Percentiles rank a stretch among this genome's conserved stretches.
Evolutionary conservation across 805 yeast genomes (phyloP).

Genomic region (Priceomyces haplophilus): DNA sequence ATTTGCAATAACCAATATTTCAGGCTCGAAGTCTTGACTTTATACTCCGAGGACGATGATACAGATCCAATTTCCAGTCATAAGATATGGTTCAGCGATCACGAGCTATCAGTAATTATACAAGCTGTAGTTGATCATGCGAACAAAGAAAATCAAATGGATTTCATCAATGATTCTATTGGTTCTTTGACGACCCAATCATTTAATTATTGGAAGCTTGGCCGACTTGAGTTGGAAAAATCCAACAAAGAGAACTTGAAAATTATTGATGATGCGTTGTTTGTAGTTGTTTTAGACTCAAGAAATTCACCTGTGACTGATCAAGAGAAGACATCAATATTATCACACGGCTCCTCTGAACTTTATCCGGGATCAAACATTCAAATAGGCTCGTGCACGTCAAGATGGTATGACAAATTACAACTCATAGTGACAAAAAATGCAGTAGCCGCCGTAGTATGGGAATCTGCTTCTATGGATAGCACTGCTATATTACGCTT

Average conservation of each 20-base stretch:
- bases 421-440: slow-evolving; percentile 53
- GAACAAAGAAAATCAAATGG: slow-evolving; percentile 28
- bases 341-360: slow-evolving; percentile 51
- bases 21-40: slow-evolving; percentile 46
- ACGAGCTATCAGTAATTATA: slow-evolving; percentile 45
- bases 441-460: slow-evolving; percentile 57
- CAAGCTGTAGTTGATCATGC: slow-evolving; percentile 43
- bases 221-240: slow-evolving; percentile 39
- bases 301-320: slow-evolving; percentile 42
- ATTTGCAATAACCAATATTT: slow-evolving; percentile 52
- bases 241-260: slow-evolving; percentile 36
- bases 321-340: slow-evolving; percentile 46
- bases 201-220: slow-evolving; percentile 46
- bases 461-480: slow-evolving; percentile 59
- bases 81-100: slow-evolving; percentile 52
- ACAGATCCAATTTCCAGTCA: slow-evolving; percentile 21
- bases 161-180: slow-evolving; percentile 43
- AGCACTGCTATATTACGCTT: slow-evolving; percentile 56
- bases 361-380: slow-evolving; percentile 42
- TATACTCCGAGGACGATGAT: slow-evolving; percentile 14
- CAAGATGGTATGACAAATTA: slow-evolving; percentile 58
- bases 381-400: slow-evolving; percentile 56
- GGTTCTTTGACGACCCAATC: slow-evolving; percentile 57
- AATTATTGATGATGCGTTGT: slow-evolving; percentile 47
- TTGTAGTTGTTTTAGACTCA: slow-evolving; percentile 50